These are phyloP conservation scores for Xanthoparmelia taractica DNA, from an alignment of 495 filamentous ascomycete genomes.

Conservation along the genomic window DNA sequence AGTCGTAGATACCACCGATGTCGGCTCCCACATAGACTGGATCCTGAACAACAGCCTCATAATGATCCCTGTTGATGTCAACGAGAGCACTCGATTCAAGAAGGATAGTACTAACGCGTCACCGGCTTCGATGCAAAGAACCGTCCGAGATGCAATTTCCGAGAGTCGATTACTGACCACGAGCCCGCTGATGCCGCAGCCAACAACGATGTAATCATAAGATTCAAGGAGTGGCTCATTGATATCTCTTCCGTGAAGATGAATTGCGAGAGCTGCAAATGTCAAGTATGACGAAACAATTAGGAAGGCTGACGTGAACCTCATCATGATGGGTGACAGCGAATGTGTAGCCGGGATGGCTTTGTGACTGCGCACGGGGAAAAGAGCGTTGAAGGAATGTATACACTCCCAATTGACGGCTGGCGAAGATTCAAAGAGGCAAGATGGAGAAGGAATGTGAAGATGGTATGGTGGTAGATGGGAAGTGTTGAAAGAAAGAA, in stretches of 20 bases:
- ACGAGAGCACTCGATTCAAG: not conserved
- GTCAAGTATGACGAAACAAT: not conserved
- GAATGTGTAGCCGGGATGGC: not conserved
- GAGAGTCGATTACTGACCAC: slow-evolving; percentile 31
- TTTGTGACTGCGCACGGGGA: not conserved
- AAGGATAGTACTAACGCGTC: slow-evolving; percentile 21
- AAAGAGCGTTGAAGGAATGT: not conserved
- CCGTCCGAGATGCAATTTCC: slow-evolving; percentile 27
- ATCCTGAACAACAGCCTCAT: slow-evolving; percentile 27
- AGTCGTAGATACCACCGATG: slow-evolving; percentile 30
- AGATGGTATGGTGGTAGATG: slow-evolving; percentile 1
- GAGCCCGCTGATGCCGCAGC: slow-evolving; percentile 32
- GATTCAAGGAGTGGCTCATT: slow-evolving; percentile 24
- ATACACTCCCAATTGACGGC: not conserved
- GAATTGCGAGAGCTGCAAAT: slow-evolving; percentile 10
- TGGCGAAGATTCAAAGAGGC: not conserved
- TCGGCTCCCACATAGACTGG: slow-evolving; percentile 29
- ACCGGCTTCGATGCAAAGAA: slow-evolving; percentile 32
- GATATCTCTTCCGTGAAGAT: slow-evolving; percentile 23
- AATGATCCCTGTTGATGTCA: slow-evolving; percentile 25
- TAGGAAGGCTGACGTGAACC: not conserved
- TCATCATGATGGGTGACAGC: not conserved
- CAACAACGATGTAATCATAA: slow-evolving; percentile 31
- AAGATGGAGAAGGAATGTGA: not conserved
- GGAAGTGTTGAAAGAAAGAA: not conserved